Percentiles rank a stretch among this genome's conserved stretches.
These are phyloP conservation scores for Boletus huronensis DNA, from an alignment of 768 basidiomycete genomes.

Conservation along the genomic window DNA sequence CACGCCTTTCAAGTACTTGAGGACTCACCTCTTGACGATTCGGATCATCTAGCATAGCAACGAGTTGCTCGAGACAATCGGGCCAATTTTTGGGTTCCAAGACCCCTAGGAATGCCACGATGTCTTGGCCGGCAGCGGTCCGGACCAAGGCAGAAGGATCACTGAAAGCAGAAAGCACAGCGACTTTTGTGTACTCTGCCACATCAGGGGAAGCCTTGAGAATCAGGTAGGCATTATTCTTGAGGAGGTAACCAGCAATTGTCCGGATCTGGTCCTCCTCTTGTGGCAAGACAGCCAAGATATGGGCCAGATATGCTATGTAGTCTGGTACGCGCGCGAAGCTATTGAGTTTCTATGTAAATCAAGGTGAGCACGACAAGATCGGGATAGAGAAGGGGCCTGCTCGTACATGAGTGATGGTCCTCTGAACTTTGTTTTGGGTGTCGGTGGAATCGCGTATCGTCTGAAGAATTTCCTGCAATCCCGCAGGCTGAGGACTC, in stretches of 20 bases:
- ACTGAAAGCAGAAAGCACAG: slow-evolving; percentile 77
- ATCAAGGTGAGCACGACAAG: slow-evolving; percentile 18
- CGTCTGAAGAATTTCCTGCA: slow-evolving; percentile 89
- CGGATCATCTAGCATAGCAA: slow-evolving; percentile 75
- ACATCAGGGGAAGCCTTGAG: slow-evolving; percentile 65
- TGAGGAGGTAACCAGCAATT: slow-evolving; percentile 94
- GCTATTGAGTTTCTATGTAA: slow-evolving; percentile 72
- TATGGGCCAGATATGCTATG: slow-evolving; percentile 92
- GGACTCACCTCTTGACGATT: slow-evolving; percentile 82
- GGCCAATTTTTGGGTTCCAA: slow-evolving; percentile 94
- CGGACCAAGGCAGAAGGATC: slow-evolving; percentile 85
- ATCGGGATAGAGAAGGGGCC: slow-evolving; percentile 18
- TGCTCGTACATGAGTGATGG: slow-evolving; percentile 72
- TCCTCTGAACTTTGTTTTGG: slow-evolving; percentile 66
- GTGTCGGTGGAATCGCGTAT: slow-evolving; percentile 89
- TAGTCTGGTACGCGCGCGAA: slow-evolving; percentile 91
- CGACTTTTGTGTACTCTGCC: slow-evolving; percentile 66
- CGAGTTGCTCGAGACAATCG: slow-evolving; percentile 84
- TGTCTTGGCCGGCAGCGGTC: slow-evolving; percentile 90
- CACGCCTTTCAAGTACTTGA: not conserved
- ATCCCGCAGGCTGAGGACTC: slow-evolving; percentile 79
- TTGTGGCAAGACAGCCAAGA: slow-evolving; percentile 72
- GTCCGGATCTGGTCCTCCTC: slow-evolving; percentile 93
- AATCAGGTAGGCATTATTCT: slow-evolving; percentile 88
- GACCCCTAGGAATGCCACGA: slow-evolving; percentile 84